A percentile compares a stretch with the other conserved stretches of the same genome.
Evolutionary conservation across 2,329 filamentous ascomycete genomes (phyloP).

Genomic region (Xylaria sp.): DNA sequence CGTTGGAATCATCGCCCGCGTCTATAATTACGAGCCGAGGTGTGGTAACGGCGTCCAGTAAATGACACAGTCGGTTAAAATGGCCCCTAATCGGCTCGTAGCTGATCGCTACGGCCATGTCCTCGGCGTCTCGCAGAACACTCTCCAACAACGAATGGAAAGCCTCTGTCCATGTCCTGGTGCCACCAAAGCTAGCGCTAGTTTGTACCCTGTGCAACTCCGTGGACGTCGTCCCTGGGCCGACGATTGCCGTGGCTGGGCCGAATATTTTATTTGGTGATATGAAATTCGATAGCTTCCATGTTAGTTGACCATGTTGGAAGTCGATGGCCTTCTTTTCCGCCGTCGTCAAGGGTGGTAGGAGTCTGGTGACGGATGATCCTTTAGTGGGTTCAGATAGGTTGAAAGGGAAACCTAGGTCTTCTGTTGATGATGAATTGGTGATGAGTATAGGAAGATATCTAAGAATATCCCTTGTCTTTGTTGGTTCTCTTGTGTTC

Average conservation of each 20-base stretch:
- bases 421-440: constrained; percentile 38
- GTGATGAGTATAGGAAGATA: constrained; percentile 47
- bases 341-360: constrained; percentile 35
- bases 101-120: constrained; percentile 59
- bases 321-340: constrained; percentile 47
- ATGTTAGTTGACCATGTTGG: constrained; percentile 51
- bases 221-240: constrained; percentile 14
- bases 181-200: constrained; percentile 29
- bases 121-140: constrained; percentile 61
- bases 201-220: constrained; percentile 6
- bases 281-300: constrained; percentile 46
- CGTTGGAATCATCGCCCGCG: constrained; percentile 52
- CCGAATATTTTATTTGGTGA: constrained; percentile 56
- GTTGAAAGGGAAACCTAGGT: constrained; percentile 45
- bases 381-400: constrained; percentile 45
- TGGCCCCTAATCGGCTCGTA: constrained; percentile 58
- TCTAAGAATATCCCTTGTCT: constrained; percentile 27
- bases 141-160: constrained; percentile 61
- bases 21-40: constrained; percentile 60
- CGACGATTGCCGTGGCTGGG: constrained; percentile 43
- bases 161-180: constrained; percentile 55
- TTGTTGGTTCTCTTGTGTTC: constrained; percentile 11
- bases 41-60: constrained; percentile 55
- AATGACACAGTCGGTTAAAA: constrained; percentile 50
- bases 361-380: constrained; percentile 41